Conservation (phyloP, 2,329 filamentous ascomycete species). For the Byssochlamys sp. region DNA sequence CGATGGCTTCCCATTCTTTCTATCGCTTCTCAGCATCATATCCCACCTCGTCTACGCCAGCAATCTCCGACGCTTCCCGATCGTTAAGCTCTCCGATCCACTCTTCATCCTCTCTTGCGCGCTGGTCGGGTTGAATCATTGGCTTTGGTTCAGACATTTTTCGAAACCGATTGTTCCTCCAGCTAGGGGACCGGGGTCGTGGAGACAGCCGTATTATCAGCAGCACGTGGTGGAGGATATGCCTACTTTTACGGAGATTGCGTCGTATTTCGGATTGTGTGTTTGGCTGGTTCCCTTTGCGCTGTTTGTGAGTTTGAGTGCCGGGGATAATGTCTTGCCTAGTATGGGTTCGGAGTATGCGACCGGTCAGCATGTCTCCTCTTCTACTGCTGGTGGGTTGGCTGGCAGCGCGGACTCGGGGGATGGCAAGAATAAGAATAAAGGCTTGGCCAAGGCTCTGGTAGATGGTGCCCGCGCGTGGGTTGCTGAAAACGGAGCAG, state of each 20-base stretch:
- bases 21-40: conserved; percentile 64
- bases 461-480: conserved; percentile 52
- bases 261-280: conserved; percentile 89
- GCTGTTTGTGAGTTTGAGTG: conserved; percentile 85
- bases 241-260: conserved; percentile 85
- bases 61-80: conserved; percentile 66
- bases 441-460: conserved; percentile 54
- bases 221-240: conserved; percentile 40
- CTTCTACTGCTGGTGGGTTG: conserved; percentile 11
- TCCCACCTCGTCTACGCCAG: conserved; percentile 80
- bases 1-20: conserved; percentile 72
- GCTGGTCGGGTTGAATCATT: conserved; percentile 82
- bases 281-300: conserved; percentile 96
- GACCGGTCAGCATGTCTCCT: conserved; percentile 39
- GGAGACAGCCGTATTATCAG: conserved; percentile 24
- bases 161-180: conserved; percentile 49
- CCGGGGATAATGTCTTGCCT: conserved; percentile 87
- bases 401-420: conserved; percentile 15
- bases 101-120: conserved; percentile 76
- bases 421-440: conserved; percentile 40
- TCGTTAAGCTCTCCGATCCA: conserved; percentile 79
- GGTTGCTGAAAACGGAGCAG: conserved; percentile 52
- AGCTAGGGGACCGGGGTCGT: conserved; percentile 18
- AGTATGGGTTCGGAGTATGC: conserved; percentile 75
- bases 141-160: conserved; percentile 92